Evolutionary conservation across 2,329 filamentous ascomycete species (phyloP).

Genomic region (Botrytis aclada): DNA sequence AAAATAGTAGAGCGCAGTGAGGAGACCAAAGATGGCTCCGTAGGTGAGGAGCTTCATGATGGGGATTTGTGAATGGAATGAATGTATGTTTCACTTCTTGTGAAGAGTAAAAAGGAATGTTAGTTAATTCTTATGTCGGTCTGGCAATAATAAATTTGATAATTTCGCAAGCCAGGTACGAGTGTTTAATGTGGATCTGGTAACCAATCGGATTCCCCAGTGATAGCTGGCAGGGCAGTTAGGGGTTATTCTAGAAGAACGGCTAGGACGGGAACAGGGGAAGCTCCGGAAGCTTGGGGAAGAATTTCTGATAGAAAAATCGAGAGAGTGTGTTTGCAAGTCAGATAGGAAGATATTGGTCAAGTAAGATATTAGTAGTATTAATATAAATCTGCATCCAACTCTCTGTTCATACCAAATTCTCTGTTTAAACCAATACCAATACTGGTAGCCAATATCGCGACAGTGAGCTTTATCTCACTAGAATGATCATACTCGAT

Average conservation of each 20-base stretch:
- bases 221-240: neutral
- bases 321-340: neutral
- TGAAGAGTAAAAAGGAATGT: neutral
- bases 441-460: neutral
- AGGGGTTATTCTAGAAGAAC: neutral
- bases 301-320: neutral
- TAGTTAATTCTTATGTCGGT: neutral
- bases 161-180: constrained; percentile 3
- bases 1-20: constrained; percentile 53
- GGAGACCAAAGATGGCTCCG: constrained; percentile 51
- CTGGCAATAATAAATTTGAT: constrained; percentile 11
- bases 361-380: neutral
- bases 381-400: constrained; percentile 1
- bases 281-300: constrained; percentile 9
- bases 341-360: neutral
- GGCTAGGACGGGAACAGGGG: constrained; percentile 2
- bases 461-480: neutral
- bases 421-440: neutral
- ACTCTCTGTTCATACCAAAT: neutral
- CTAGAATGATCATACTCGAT: neutral
- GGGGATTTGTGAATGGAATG: neutral
- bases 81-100: neutral
- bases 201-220: neutral
- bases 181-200: neutral
- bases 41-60: constrained; percentile 41